Conservation (phyloP, 805 yeast genomes). For the Dipodascopsis tothii region DNA sequence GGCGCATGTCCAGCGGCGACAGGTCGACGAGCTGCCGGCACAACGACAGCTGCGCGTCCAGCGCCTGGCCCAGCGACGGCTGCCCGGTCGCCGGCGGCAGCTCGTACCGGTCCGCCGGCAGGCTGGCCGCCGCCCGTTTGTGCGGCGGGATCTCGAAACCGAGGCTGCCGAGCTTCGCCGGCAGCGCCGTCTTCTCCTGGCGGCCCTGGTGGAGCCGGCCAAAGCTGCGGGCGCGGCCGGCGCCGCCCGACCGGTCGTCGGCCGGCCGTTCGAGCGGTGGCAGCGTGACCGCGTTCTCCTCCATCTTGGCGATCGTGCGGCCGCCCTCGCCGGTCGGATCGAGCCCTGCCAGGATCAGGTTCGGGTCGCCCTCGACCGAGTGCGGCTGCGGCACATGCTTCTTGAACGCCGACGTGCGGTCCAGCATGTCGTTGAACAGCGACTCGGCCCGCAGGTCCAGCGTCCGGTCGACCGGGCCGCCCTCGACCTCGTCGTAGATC, state of each 20-base stretch:
- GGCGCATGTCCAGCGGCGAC: conserved; percentile 31
- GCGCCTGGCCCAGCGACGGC: conserved; percentile 34
- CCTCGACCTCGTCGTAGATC: conserved; percentile 32
- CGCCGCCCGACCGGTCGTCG: neutral
- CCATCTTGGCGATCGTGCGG: conserved; percentile 35
- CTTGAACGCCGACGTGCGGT: conserved; percentile 32
- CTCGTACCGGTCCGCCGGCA: conserved; percentile 2
- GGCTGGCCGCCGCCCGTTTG: neutral
- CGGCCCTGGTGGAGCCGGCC: conserved; percentile 1
- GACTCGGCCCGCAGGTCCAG: conserved; percentile 31
- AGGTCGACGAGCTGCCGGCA: conserved; percentile 30
- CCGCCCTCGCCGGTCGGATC: conserved; percentile 33
- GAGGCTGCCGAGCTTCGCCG: conserved; percentile 11
- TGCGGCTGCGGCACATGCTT: conserved; percentile 30
- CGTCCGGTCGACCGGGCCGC: conserved; percentile 28
- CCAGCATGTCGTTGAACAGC: conserved; percentile 34
- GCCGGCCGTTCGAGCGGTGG: conserved; percentile 28
- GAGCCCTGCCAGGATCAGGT: conserved; percentile 33
- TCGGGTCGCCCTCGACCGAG: conserved; percentile 34
- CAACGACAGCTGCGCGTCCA: conserved; percentile 31
- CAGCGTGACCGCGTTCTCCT: conserved; percentile 29
- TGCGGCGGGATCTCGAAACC: conserved; percentile 12
- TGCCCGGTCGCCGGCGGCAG: conserved; percentile 29
- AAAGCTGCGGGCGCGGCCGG: neutral
- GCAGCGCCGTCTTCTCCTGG: conserved; percentile 6